Conservation (phyloP, 805 yeast species). For the Ogataea ganodermae region DNA sequence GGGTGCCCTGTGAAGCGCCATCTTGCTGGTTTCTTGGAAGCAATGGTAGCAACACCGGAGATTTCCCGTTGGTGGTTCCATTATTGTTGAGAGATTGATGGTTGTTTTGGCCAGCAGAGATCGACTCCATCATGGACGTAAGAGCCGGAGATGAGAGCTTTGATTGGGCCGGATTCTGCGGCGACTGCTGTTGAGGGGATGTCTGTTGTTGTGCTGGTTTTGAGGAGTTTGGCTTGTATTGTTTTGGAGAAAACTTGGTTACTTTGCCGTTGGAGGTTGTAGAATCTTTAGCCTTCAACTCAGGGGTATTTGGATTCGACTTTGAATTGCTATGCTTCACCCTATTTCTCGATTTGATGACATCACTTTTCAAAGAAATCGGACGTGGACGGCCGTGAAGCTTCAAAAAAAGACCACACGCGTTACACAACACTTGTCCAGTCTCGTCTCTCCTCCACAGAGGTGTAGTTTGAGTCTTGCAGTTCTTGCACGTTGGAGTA, state of each 20-base stretch:
- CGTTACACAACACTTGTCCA: slow-evolving; percentile 89
- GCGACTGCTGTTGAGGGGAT: slow-evolving; percentile 12
- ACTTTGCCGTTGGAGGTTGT: slow-evolving; percentile 22
- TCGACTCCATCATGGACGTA: slow-evolving; percentile 17
- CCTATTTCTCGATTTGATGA: slow-evolving; percentile 87
- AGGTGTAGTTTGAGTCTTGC: slow-evolving; percentile 92
- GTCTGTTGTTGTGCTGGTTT: slow-evolving; percentile 13
- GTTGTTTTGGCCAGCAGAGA: slow-evolving; percentile 9
- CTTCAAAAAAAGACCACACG: slow-evolving; percentile 87
- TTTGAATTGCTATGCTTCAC: slow-evolving; percentile 53
- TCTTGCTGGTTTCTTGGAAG: slow-evolving; percentile 39
- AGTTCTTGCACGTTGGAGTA: slow-evolving; percentile 80
- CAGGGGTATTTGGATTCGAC: slow-evolving; percentile 57
- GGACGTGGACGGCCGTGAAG: slow-evolving; percentile 94
- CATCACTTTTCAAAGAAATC: slow-evolving; percentile 86
- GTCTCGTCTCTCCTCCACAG: slow-evolving; percentile 93
- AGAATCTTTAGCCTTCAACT: slow-evolving; percentile 51
- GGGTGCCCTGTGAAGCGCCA: slow-evolving; percentile 17
- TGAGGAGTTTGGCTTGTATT: slow-evolving; percentile 37
- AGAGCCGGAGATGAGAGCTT: slow-evolving; percentile 24
- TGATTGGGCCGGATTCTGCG: slow-evolving; percentile 5
- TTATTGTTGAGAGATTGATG: slow-evolving; percentile 11
- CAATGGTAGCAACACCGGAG: slow-evolving; percentile 44
- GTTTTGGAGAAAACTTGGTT: slow-evolving; percentile 40
- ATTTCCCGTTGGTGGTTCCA: slow-evolving; percentile 18